Percentiles rank a stretch among this genome's conserved stretches.
Evolutionary conservation across 1,139 yeast genomes (phyloP).

Genomic region (Protomyces inundatus): DNA sequence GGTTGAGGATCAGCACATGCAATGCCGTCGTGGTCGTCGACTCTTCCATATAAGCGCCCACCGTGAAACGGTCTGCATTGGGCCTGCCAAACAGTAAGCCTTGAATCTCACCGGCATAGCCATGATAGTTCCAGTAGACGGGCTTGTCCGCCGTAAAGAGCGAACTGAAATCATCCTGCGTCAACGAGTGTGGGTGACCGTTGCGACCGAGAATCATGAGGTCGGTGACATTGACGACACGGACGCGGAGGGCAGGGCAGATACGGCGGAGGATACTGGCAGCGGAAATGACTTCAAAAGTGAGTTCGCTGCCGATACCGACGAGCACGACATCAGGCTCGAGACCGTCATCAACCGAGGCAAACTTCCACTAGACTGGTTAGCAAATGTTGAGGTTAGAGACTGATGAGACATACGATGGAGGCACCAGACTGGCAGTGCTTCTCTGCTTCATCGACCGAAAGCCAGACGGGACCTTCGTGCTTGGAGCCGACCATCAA

Average conservation of each 20-base stretch:
- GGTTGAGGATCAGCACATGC: constrained; percentile 32
- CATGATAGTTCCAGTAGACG: constrained; percentile 33
- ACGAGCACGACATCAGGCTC: constrained; percentile 33
- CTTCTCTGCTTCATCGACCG: constrained; percentile 32
- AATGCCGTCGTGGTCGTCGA: constrained; percentile 33
- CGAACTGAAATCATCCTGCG: constrained; percentile 27
- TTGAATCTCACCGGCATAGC: constrained; percentile 32
- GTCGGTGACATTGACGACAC: constrained; percentile 34
- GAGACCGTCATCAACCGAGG: constrained; percentile 32
- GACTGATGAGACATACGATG: neutral
- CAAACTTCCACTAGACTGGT: constrained; percentile 29
- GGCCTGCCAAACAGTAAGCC: constrained; percentile 32
- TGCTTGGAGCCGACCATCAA: constrained; percentile 33
- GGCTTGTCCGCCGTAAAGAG: constrained; percentile 32
- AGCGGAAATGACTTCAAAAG: constrained; percentile 33
- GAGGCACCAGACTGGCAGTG: constrained; percentile 34
- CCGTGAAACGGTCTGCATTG: constrained; percentile 29
- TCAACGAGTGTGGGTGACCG: constrained; percentile 32
- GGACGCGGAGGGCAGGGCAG: constrained; percentile 31
- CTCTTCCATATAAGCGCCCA: constrained; percentile 32
- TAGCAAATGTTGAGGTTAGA: neutral
- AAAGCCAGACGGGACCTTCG: constrained; percentile 31
- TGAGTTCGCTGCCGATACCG: constrained; percentile 33
- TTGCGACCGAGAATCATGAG: constrained; percentile 31
- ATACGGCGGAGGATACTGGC: constrained; percentile 30